Conservation (phyloP, 805 yeast genomes). For the Candida namnaoensis region DNA sequence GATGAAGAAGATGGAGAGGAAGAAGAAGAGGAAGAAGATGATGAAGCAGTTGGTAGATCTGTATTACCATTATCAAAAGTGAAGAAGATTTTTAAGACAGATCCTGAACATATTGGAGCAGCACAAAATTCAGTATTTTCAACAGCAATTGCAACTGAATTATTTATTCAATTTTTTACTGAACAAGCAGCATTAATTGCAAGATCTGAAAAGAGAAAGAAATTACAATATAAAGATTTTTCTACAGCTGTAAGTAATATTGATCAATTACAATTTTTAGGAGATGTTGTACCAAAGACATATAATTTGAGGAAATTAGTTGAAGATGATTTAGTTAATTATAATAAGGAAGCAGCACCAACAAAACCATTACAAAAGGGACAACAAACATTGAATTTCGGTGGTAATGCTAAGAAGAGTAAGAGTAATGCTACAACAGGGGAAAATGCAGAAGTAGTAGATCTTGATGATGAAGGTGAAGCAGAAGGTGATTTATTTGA, state of each 20-base stretch:
- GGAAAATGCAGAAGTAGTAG: constrained; percentile 2
- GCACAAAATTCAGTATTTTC: constrained; percentile 68
- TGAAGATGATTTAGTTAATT: constrained; percentile 28
- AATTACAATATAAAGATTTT: constrained; percentile 62
- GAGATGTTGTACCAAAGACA: constrained; percentile 61
- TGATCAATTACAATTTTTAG: constrained; percentile 54
- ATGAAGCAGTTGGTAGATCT: constrained; percentile 21
- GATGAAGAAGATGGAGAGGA: constrained; percentile 5
- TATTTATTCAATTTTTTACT: constrained; percentile 60
- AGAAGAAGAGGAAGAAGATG: constrained; percentile 15
- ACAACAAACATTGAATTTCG: constrained; percentile 29
- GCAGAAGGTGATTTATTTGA: constrained; percentile 2
- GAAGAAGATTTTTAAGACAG: constrained; percentile 65
- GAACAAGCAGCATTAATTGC: constrained; percentile 65
- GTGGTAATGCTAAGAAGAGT: constrained; percentile 3
- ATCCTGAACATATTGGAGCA: constrained; percentile 62
- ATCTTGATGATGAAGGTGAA: too few species aligned
- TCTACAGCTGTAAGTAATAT: constrained; percentile 51
- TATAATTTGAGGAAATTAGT: constrained; percentile 40
- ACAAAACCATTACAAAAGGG: constrained; percentile 25
- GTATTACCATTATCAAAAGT: constrained; percentile 59
- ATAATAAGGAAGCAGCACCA: constrained; percentile 3
- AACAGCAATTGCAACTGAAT: constrained; percentile 70
- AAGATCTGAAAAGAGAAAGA: constrained; percentile 56
- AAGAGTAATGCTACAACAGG: neutral